Conservation (phyloP, 257 asterid genomes). For the Capsicum baccatum region DNA sequence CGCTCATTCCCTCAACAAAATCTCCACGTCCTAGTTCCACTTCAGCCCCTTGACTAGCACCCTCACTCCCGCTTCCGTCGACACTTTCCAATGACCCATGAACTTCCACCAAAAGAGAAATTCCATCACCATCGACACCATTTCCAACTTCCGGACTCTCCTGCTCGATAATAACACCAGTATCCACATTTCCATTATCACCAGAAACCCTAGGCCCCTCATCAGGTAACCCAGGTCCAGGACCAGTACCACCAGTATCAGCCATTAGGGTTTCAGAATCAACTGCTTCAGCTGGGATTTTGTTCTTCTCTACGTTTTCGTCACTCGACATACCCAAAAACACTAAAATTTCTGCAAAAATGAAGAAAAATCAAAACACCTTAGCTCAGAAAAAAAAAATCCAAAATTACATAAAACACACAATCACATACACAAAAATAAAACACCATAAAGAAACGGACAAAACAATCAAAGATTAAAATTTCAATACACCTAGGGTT, state of each 20-base stretch:
- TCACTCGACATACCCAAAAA: conserved; percentile 12
- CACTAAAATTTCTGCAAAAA: background rate
- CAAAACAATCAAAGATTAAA: too few relatives aligned
- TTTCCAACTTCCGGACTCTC: background rate
- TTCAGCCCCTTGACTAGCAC: background rate
- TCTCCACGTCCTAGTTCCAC: background rate
- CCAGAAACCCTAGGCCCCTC: conserved; percentile 17
- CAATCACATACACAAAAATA: background rate
- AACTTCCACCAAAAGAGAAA: conserved; percentile 26
- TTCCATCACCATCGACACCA: background rate
- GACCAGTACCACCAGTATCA: conserved; percentile 11
- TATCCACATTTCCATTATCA: background rate
- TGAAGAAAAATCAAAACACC: background rate
- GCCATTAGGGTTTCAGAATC: conserved; percentile 28
- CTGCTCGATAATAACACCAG: background rate
- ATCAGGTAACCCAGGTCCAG: background rate
- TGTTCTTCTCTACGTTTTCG: background rate
- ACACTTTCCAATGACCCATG: conserved; percentile 1
- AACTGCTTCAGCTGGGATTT: conserved; percentile 6
- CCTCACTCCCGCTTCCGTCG: background rate
- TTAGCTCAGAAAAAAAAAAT: background rate
- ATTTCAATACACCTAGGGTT: conserved; percentile 1
- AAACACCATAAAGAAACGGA: background rate
- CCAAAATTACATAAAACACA: background rate
- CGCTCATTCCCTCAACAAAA: background rate